Conservation (phyloP, 768 basidiomycete species). For the Termitomyces sp. region DNA sequence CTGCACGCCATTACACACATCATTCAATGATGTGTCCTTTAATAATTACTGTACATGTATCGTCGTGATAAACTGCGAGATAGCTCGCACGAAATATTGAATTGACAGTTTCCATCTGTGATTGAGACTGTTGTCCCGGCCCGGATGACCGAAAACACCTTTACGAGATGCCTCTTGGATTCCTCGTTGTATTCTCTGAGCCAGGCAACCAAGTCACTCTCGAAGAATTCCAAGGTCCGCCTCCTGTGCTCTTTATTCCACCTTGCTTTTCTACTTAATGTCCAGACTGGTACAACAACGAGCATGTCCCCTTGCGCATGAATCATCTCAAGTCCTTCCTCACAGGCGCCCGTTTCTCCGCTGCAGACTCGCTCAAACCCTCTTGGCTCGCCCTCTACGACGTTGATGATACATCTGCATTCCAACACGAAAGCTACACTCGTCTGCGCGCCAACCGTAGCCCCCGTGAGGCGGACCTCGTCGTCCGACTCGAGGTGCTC, state of each 20-base stretch:
- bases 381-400: conserved; percentile 49
- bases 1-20: neutral
- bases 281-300: conserved; percentile 50
- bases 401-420: conserved; percentile 33
- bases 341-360: conserved; percentile 40
- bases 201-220: conserved; percentile 34
- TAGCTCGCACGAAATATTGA: neutral
- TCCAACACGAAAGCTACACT: conserved; percentile 37
- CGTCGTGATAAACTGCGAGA: neutral
- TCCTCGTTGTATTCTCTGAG: conserved; percentile 44
- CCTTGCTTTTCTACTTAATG: neutral
- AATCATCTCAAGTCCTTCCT: conserved; percentile 40
- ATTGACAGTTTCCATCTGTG: no score
- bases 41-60: conserved; percentile 5
- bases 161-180: conserved; percentile 28
- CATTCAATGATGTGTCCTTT: conserved; percentile 6
- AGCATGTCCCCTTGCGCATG: conserved; percentile 47
- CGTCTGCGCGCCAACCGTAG: conserved; percentile 37
- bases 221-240: conserved; percentile 41
- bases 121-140: neutral
- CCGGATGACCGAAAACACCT: neutral
- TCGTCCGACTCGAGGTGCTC: conserved; percentile 34
- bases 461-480: conserved; percentile 33
- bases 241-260: neutral
- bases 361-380: conserved; percentile 27